phyloP scores from a whole-genome alignment of 352 stramenopile genomes.

The Plasmopara muralis region DNA sequence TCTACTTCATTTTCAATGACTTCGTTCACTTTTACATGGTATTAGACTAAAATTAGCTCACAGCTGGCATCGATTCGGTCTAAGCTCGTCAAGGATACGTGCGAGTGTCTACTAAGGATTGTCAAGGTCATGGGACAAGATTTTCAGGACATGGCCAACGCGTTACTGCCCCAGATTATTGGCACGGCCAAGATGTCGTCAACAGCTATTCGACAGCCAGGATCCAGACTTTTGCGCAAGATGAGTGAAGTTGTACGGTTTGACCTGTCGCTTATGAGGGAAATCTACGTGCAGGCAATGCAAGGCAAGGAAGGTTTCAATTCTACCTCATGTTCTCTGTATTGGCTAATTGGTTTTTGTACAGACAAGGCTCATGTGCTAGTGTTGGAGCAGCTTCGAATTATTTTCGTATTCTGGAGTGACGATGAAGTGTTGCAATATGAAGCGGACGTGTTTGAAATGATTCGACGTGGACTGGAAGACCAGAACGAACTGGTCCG shows the following conservation, averaged over 20 bases:
- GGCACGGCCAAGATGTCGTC: conserved; percentile 48
- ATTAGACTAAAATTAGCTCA: conserved; percentile 31
- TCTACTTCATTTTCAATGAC: too few relatives aligned
- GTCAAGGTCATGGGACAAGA: conserved; percentile 34
- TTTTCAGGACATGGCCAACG: conserved; percentile 54
- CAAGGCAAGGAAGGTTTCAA: conserved; percentile 28
- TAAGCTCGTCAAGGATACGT: conserved; percentile 47
- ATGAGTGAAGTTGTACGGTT: conserved; percentile 57
- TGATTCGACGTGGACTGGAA: conserved; percentile 38
- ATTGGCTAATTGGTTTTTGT: conserved; percentile 6
- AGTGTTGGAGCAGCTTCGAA: conserved; percentile 49
- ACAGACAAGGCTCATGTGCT: conserved; percentile 47
- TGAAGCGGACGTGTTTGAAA: conserved; percentile 45
- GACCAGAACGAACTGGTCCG: conserved; percentile 40
- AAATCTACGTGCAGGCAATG: conserved; percentile 32
- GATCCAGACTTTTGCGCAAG: conserved; percentile 38
- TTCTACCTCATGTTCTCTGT: background rate
- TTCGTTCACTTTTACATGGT: background rate
- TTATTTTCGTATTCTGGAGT: conserved; percentile 49
- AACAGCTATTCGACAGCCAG: conserved; percentile 44
- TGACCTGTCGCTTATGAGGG: conserved; percentile 43
- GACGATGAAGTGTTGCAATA: conserved; percentile 38
- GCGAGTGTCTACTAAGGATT: conserved; percentile 39
- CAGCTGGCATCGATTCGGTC: conserved; percentile 45
- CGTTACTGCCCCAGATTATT: conserved; percentile 40